Conservation (phyloP, 371 early-diverging fungal species). For the Mortierella sp. region DNA sequence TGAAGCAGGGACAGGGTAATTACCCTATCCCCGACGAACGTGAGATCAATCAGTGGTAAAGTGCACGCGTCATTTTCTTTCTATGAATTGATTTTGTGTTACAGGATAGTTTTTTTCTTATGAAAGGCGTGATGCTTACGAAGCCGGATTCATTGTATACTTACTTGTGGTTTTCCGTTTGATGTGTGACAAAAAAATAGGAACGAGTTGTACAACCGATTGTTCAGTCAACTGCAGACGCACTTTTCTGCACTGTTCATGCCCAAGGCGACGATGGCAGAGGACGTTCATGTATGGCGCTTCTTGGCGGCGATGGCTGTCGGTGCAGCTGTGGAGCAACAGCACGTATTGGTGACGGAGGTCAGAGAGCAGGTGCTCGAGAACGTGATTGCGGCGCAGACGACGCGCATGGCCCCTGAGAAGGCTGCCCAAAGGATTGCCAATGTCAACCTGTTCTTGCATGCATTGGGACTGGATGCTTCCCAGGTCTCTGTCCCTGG, state of each 20-base stretch:
- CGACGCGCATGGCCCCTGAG: slow-evolving; percentile 66
- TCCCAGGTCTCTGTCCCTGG: slow-evolving; percentile 75
- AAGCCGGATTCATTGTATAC: background rate
- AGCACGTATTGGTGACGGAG: slow-evolving; percentile 91
- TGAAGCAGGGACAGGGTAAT: slow-evolving; percentile 80
- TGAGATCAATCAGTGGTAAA: slow-evolving; percentile 77
- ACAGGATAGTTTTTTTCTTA: background rate
- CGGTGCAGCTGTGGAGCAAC: slow-evolving; percentile 93
- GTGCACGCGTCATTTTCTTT: no score
- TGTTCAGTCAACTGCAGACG: slow-evolving; percentile 81
- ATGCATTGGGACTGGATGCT: slow-evolving; percentile 94
- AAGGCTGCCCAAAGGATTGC: slow-evolving; percentile 76
- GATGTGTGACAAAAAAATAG: no score
- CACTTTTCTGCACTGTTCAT: slow-evolving; percentile 85
- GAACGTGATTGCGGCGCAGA: slow-evolving; percentile 76
- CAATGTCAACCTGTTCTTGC: slow-evolving; percentile 94
- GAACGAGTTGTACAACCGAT: slow-evolving; percentile 74
- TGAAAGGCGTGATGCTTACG: background rate
- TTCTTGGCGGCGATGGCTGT: slow-evolving; percentile 96
- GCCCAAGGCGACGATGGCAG: slow-evolving; percentile 70
- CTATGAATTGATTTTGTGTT: no score
- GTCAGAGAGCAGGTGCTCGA: slow-evolving; percentile 91
- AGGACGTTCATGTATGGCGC: slow-evolving; percentile 98
- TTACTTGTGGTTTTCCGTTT: no score
- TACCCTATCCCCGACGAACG: slow-evolving; percentile 67